Percentiles rank a stretch among this genome's conserved stretches.
phyloP scores from a whole-genome alignment of 768 basidiomycete genomes.

The Russula griseocarnosa region DNA sequence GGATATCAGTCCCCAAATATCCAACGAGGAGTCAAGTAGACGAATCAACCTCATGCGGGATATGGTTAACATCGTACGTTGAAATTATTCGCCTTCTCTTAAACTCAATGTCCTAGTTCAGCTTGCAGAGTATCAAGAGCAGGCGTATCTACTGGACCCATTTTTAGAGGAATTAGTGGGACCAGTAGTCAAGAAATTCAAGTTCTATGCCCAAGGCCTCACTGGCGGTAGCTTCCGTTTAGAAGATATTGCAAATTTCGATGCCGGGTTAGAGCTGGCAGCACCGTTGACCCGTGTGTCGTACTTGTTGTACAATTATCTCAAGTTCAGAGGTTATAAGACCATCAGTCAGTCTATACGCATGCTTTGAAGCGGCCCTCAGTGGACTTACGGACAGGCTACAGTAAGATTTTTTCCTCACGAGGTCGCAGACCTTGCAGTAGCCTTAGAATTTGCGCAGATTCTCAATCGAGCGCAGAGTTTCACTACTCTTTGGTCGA shows the following conservation, averaged over 20 bases:
- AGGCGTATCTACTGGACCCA: constrained; percentile 89
- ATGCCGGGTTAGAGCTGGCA: constrained; percentile 32
- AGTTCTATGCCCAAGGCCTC: constrained; percentile 45
- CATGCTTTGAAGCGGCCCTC: constrained; percentile 7
- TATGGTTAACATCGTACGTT: constrained; percentile 18
- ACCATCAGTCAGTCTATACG: constrained; percentile 65
- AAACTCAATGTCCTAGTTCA: constrained; percentile 34
- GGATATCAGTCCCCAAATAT: constrained; percentile 43
- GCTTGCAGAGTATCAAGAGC: constrained; percentile 90
- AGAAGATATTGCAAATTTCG: constrained; percentile 30
- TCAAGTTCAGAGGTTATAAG: constrained; percentile 89
- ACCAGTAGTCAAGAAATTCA: constrained; percentile 67
- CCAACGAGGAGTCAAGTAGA: constrained; percentile 20
- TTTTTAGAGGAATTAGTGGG: constrained; percentile 72
- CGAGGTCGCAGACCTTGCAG: constrained; percentile 74
- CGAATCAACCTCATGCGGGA: constrained; percentile 13
- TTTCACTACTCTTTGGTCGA: constrained; percentile 56
- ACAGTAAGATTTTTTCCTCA: constrained; percentile 93
- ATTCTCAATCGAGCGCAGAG: constrained; percentile 42
- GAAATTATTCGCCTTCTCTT: background rate
- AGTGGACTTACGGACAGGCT: constrained; percentile 16
- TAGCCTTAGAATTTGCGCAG: constrained; percentile 65
- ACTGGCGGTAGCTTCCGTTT: constrained; percentile 19
- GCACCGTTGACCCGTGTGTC: constrained; percentile 48
- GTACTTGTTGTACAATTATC: constrained; percentile 67